These are phyloP conservation scores for Fragaria nilgerrensis DNA, from an alignment of 306 rosid species.

Conservation along the genomic window DNA sequence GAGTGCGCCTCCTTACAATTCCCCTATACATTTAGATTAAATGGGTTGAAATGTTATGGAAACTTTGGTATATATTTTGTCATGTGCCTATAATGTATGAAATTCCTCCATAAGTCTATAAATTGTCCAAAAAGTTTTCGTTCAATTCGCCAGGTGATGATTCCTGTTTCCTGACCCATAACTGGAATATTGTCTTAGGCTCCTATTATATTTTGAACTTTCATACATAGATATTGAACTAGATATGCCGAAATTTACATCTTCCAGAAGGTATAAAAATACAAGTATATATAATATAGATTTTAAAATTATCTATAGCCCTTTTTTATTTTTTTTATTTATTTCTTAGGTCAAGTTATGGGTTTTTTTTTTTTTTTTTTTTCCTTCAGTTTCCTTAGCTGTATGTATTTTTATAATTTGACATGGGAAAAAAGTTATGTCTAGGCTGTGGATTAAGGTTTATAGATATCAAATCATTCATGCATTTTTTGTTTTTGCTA, in stretches of 20 bases:
- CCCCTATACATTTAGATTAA: not conserved
- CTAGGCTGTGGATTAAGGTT: too few relatives aligned
- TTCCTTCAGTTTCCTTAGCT: not conserved
- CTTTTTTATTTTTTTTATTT: not conserved
- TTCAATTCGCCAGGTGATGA: not conserved
- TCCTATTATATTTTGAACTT: not conserved
- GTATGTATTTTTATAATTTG: not conserved
- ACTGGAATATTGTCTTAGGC: not conserved
- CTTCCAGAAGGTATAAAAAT: not conserved
- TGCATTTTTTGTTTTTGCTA: not conserved
- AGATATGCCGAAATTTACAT: not conserved
- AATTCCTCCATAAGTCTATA: not conserved
- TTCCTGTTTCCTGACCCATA: not conserved
- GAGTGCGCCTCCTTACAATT: not conserved
- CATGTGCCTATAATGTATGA: not conserved
- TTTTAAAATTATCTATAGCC: not conserved
- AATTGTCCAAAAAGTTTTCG: not conserved
- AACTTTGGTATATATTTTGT: not conserved
- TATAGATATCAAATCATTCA: not conserved
- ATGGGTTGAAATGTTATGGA: not conserved
- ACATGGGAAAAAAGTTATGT: not conserved
- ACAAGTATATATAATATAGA: not conserved
- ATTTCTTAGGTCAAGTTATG: not conserved
- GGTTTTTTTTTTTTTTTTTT: not conserved
- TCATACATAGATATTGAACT: not conserved